phyloP scores from a whole-genome alignment of 768 basidiomycete genomes.

The Erythrobasidium yunnanense region DNA sequence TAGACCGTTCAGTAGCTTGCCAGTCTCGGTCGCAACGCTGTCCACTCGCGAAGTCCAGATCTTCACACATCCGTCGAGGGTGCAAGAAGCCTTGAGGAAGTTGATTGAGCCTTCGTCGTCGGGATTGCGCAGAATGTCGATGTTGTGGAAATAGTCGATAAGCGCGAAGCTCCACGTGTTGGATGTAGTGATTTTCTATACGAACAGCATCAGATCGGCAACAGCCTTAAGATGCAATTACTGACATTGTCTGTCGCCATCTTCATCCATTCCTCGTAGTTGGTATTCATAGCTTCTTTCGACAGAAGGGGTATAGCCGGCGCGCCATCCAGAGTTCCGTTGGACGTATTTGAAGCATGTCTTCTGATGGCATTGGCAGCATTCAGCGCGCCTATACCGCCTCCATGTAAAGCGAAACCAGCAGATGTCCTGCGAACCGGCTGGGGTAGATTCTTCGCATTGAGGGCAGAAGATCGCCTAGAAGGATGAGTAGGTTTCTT shows the following conservation, averaged over 20 bases:
- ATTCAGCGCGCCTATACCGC: conserved; percentile 25
- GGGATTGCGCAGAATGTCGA: conserved; percentile 77
- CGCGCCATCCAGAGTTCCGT: background rate
- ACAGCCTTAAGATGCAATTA: conserved; percentile 19
- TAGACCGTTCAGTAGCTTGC: conserved; percentile 84
- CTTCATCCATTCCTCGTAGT: conserved; percentile 95
- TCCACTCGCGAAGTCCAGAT: conserved; percentile 98
- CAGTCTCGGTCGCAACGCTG: conserved; percentile 89
- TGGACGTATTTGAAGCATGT: background rate
- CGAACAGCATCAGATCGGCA: background rate
- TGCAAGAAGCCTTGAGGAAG: conserved; percentile 95
- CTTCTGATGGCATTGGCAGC: conserved; percentile 19
- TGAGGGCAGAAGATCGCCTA: background rate
- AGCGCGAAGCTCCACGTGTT: conserved; percentile 98
- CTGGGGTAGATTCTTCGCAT: background rate
- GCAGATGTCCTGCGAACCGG: conserved; percentile 11
- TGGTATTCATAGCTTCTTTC: conserved; percentile 27
- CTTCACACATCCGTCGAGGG: conserved; percentile 96
- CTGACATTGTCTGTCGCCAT: conserved; percentile 95
- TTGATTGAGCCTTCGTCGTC: conserved; percentile 91
- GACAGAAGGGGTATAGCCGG: background rate
- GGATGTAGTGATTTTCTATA: conserved; percentile 91
- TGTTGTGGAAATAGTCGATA: conserved; percentile 98
- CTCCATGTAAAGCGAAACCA: conserved; percentile 14
- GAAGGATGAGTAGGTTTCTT: background rate